Evolutionary conservation across 805 yeast species (phyloP), one percentile per base, ranked within the genome.

Genomic region (Hanseniaspora thailandica): DNA sequence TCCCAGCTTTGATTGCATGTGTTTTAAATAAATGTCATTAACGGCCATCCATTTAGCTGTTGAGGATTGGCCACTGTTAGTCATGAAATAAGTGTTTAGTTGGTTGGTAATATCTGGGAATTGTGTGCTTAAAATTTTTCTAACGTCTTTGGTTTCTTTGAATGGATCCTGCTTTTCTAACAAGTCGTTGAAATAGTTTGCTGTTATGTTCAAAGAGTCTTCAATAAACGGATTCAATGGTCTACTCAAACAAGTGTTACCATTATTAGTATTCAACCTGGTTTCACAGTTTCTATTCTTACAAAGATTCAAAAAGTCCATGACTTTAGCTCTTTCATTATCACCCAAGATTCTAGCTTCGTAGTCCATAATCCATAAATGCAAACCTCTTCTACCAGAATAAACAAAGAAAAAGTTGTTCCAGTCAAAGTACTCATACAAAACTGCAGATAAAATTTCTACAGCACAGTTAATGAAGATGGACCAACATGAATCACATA

Each of bases 361-460:
- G 53, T 76, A 68, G 64, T 93, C 98, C 67, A 95, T 85, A 23
- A 93, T 76, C 98, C 98, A 93, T 62, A 97, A 94, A 73, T 93
- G 98, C 15, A 94, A 95, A 67, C 98, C 98, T 76, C 98, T 85
- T 73, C 98, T 84, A 45, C 98, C 98, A 0, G 96, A 87, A 63
- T 86, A 93, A 4, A 90, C 96, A 97, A 97, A 93, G 47, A 93
- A 72, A 63, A 87, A 72, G 66, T 86, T 82, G 56, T 80, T 70
- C 66, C 86, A 89, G 0, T 96, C 97, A 67, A 93, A 93, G 66
- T 90, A 97, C 48, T 86, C 87, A 50, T 78, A 70, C 50, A 93
- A 72, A 0, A 95, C 83, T 1, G 66, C 63, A 56, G 84, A 86
- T 56, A 93, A 70, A 45, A 89, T 78, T 61, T 80, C 76, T 55